Conservation (phyloP, 176 grass and related monocot genomes). For the Cenchrus fungigraminus region DNA sequence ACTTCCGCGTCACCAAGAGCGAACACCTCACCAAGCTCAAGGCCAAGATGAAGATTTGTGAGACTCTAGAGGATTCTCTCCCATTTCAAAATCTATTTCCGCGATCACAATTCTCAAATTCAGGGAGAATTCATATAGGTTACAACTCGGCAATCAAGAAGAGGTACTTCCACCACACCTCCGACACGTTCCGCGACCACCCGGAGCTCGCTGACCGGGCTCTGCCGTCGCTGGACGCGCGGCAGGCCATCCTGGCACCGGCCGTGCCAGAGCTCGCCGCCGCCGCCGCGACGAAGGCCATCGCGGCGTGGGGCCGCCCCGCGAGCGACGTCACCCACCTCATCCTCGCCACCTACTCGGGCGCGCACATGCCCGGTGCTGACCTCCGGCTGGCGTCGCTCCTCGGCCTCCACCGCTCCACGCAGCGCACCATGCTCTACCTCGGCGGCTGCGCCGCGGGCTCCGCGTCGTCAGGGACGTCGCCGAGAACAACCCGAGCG, state of each 20-base stretch:
- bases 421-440: not conserved
- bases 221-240: conserved; percentile 43
- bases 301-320: not conserved
- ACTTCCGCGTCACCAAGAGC: conserved; percentile 65
- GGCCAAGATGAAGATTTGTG: conserved; percentile 69
- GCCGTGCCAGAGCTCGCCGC: not conserved
- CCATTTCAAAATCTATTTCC: not conserved
- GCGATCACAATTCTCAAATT: no score
- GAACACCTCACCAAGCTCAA: conserved; percentile 62
- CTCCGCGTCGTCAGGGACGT: not conserved
- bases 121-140: not conserved
- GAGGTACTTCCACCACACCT: not conserved
- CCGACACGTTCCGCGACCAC: not conserved
- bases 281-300: not conserved
- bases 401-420: not conserved
- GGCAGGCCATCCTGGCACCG: not conserved
- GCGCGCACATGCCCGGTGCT: not conserved
- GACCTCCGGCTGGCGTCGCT: not conserved
- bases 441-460: not conserved
- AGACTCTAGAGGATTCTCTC: not conserved
- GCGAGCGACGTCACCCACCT: conserved; percentile 10
- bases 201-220: conserved; percentile 18
- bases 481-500: not conserved
- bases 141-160: not conserved
- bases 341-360: not conserved